Base-by-base conservation (phyloP, 352 stramenopile species). In the Vaucheria bursata region DNA sequence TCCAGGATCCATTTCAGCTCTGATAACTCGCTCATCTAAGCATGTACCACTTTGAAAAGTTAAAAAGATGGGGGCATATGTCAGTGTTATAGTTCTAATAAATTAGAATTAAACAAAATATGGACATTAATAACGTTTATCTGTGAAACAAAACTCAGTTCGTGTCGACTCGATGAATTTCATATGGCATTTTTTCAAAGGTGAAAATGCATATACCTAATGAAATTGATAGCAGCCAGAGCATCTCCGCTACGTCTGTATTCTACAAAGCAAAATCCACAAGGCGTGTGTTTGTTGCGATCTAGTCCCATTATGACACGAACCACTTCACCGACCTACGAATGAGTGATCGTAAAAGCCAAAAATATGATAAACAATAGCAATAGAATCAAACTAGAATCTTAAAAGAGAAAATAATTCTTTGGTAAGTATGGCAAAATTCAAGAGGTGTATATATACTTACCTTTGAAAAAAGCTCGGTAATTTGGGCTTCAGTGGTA, bases 251-350 rank as follows among this genome's bases (percentile, higher is more conserved):
- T 80, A 77, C 85, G 59, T 64, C 88, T 83, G 64, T 89, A 97
- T 87, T 98, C 91, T 66, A 98, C 94, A 84, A 99, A 99, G 84
- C 91, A 97, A 86, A 99, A 98, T 45, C 95, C 94, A 77, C 94
- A 98, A 0, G 94, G 95, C 8, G 91, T 97, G 85, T 97, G 97
- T 73, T 94, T 95, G 76, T 94, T 90, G 70, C 92, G 86, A 87
- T 99, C 92, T 7, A 98, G 87, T 31, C 95, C 95, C 90, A 99
- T 96, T 69, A 97, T 94, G 4, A 98, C 89, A 72, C 88, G 85
- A 71, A 89, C 86, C 34, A 99, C 92, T 25, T 89, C 89, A 59
- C 95, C 95, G 50, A 97, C 89, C 79, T 78, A 39, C 32, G 7
- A n/a, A 6, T 25, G 49, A n/a, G n/a, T 8, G n/a, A 71, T 8